Base-by-base conservation (phyloP, 257 asterid genomes). In the Plectranthus barbatus region DNA sequence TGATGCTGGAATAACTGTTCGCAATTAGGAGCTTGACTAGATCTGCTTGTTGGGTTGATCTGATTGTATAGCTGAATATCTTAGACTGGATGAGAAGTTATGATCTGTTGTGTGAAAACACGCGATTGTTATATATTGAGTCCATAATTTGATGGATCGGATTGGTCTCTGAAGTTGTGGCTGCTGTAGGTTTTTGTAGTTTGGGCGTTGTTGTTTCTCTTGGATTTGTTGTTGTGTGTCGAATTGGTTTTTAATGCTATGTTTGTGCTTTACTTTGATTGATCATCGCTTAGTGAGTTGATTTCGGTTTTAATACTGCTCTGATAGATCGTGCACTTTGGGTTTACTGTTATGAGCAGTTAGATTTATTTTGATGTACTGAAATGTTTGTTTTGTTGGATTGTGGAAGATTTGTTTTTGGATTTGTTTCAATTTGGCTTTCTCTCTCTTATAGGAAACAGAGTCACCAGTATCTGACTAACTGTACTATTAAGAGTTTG, bases 11-110 rank as follows among this genome's bases (percentile, higher is more conserved):
- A 51, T 48, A 12, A 39, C 37, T 41, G 41, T 50, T 23, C 20
- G 18, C 34, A 31, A 44, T 63, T 42, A 37, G 36, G 4, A 13
- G 62, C 21, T n/a, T 62, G 23, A n/a, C 12, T 71, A 15, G 74
- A 73, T 77, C 77, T 37, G n/a, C 57, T 47, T 40, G 53, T 54
- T 67, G 36, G 24, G 26, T 47, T 56, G 62, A 66, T 70, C 76
- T 24, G 69, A 20, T 62, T 60, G 68, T 31, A 26, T 23, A 24
- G 17, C 46, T 44, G 52, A 15, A 55, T 11, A 58, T 46, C 20
- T 49, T 8, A 31, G 51, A 26, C 26, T 49, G 14, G 20, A 14
- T n/a, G 14, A 45, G 4, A 36, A 50, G 21, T 58, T 61, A 60
- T 65, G 55, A 68, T 62, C 56, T 60, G 20, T 58, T 7, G 0